Evolutionary conservation across 2,329 filamentous ascomycete genomes (phyloP), one percentile per base, ranked within the genome.

Genomic region (Ophiosphaerella korrae): DNA sequence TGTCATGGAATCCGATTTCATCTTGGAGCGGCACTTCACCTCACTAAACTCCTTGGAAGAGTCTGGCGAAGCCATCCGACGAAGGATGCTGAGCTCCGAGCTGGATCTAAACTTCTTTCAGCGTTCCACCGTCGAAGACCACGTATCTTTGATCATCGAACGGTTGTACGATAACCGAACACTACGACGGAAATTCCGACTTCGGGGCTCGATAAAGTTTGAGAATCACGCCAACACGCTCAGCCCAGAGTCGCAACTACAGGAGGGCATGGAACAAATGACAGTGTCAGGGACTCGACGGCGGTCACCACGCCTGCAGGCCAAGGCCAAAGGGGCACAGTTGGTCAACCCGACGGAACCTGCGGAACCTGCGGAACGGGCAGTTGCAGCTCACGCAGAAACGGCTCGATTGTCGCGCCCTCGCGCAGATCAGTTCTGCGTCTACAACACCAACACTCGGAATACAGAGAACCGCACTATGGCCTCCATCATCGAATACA

Each of bases 401-500:
- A 29, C 26, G 3, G 3, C 26, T 2, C 26, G 26, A 29, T 29
- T 3, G 4, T 29, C 26, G 2, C 4, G 26, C 3, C 26, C 26
- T 7, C 26, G 26, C 2, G 26, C 26, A 2, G 26, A 29, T 29
- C 26, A 29, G 3, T 29, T 29, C 11, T 29, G 26, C 5, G 26
- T 29, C 26, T 29, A 29, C 6, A 29, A 29, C 5, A 29, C 11
- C 3, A 29, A 3, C 26, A 29, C 26, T 29, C 26, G 3, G 26
- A 9, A 9, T 3, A 29, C 26, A 42, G 50, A 52, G 41, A 48
- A 34, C 14, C 62, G 54, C 23, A 37, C 62, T n/a, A 57, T 63
- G 3, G 66, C 61, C 18, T 68, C 58, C 48, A 57, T 74, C 31
- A 66, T 67, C 21, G 74, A 82, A 63, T 79, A 80, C 55, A 83